Evolutionary conservation across 139 green algal genomes (phyloP).

Genomic region (Zygnema circumcarinatum): DNA sequence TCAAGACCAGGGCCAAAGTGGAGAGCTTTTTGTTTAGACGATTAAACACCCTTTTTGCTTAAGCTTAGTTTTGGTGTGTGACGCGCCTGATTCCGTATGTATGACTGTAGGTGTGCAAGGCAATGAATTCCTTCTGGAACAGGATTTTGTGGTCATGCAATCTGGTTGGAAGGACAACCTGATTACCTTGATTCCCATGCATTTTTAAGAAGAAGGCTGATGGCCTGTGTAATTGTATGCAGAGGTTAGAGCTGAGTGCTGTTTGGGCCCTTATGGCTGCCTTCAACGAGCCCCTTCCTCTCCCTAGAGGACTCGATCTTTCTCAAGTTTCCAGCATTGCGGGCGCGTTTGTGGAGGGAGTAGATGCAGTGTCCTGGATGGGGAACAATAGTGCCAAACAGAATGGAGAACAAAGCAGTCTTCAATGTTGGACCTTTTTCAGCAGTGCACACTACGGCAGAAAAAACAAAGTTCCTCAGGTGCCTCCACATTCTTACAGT

Average conservation of each 20-base stretch:
- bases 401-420: slow-evolving; percentile 2
- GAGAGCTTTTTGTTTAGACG: too few species aligned
- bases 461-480: slow-evolving; percentile 75
- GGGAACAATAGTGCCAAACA: slow-evolving; percentile 84
- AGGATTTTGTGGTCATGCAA: too few species aligned
- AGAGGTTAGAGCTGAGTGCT: slow-evolving; percentile 55
- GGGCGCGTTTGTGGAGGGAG: slow-evolving; percentile 71
- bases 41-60: too few species aligned
- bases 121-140: too few species aligned
- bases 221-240: too few species aligned
- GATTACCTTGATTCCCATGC: too few species aligned
- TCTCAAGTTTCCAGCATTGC: background rate
- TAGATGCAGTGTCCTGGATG: slow-evolving; percentile 68
- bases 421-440: slow-evolving; percentile 84
- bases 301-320: slow-evolving; percentile 35
- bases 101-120: too few species aligned
- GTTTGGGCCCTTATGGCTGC: slow-evolving; percentile 79
- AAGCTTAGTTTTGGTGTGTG: too few species aligned
- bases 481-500: background rate
- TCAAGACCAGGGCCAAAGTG: too few species aligned
- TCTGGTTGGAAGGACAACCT: too few species aligned
- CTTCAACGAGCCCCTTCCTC: slow-evolving; percentile 65
- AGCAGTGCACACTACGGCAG: slow-evolving; percentile 75
- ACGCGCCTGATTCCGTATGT: too few species aligned
- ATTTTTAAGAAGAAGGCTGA: too few species aligned